phyloP scores from a whole-genome alignment of 2,329 filamentous ascomycete genomes.

The Aurifilum marmelostoma region DNA sequence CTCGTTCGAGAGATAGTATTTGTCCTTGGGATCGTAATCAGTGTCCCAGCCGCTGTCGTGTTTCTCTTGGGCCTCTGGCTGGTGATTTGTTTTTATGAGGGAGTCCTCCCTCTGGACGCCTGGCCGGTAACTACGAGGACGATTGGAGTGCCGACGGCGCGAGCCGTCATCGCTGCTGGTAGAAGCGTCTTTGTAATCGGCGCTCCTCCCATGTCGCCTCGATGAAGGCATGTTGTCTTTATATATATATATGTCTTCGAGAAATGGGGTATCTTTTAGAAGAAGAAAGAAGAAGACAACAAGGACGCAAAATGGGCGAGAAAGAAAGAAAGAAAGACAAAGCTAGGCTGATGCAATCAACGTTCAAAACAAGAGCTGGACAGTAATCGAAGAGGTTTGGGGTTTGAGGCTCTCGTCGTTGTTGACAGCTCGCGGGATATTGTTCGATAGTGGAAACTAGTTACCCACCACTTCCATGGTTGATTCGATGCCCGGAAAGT shows the following conservation, averaged over 20 bases:
- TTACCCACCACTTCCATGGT: slow-evolving; percentile 3
- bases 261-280: background rate
- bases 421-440: background rate
- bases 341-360: background rate
- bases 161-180: slow-evolving; percentile 24
- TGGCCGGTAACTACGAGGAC: slow-evolving; percentile 16
- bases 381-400: background rate
- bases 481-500: background rate
- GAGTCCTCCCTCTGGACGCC: slow-evolving; percentile 21
- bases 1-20: slow-evolving; percentile 31
- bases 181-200: slow-evolving; percentile 16
- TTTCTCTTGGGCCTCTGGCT: slow-evolving; percentile 10
- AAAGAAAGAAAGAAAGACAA: background rate
- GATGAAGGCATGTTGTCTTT: slow-evolving; percentile 22
- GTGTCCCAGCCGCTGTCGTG: slow-evolving; percentile 26
- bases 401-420: background rate
- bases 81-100: slow-evolving; percentile 15
- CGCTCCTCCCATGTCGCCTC: slow-evolving; percentile 17
- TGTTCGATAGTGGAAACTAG: background rate
- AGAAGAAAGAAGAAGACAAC: background rate
- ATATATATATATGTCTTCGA: background rate
- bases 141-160: slow-evolving; percentile 13
- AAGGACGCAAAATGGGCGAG: background rate
- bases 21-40: slow-evolving; percentile 32
- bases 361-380: background rate